Conservation (phyloP, 441 rosid genomes). For the Hura crepitans region DNA sequence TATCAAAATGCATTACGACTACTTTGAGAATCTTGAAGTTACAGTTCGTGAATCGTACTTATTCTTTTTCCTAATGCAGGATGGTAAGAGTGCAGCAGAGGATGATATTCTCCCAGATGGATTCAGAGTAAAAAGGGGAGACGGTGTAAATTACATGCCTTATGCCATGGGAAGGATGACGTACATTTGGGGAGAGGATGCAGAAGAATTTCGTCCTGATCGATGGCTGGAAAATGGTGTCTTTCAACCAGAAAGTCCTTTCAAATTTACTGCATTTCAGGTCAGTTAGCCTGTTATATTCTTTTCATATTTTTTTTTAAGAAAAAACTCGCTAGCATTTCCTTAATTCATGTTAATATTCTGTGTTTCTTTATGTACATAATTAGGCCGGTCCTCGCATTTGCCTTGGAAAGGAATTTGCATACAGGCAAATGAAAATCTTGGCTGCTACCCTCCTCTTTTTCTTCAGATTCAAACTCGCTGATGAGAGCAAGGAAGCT, state of each 20-base stretch:
- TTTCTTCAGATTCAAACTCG: conserved; percentile 33
- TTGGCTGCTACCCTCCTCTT: conserved; percentile 32
- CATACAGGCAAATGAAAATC: conserved; percentile 40
- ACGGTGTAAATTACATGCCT: conserved; percentile 29
- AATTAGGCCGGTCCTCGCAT: conserved; percentile 36
- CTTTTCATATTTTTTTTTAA: background rate
- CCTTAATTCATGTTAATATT: background rate
- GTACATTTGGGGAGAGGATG: conserved; percentile 42
- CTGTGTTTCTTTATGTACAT: background rate
- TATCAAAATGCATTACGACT: too few species aligned
- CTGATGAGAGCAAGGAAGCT: conserved; percentile 29
- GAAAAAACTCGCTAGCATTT: background rate
- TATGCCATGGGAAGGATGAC: conserved; percentile 52
- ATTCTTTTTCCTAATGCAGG: conserved; percentile 23
- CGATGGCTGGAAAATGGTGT: conserved; percentile 38
- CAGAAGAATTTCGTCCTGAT: conserved; percentile 38
- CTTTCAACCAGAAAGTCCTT: conserved; percentile 36
- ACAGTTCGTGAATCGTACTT: background rate
- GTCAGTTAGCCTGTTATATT: conserved; percentile 16
- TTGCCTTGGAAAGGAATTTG: conserved; percentile 44
- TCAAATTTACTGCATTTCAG: conserved; percentile 49
- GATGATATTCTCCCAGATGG: conserved; percentile 44
- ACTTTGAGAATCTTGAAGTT: background rate
- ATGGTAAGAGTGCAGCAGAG: conserved; percentile 33
- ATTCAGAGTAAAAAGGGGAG: conserved; percentile 39